These are phyloP conservation scores for Chaetomium globosum DNA, from an alignment of 2,329 filamentous ascomycete species.

Conservation along the genomic window DNA sequence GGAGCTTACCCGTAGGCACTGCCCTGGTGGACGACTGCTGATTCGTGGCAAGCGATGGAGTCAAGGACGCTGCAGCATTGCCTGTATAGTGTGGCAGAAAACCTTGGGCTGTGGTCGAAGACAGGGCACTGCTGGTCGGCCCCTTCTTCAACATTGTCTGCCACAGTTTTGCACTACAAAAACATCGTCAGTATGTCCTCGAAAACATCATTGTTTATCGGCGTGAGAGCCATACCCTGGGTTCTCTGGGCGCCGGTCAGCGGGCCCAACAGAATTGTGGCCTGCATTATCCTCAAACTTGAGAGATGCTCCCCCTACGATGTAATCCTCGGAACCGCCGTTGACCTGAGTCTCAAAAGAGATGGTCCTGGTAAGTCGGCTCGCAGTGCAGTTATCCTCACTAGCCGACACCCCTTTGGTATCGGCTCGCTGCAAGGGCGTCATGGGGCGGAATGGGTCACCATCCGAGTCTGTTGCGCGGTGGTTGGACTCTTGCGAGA, in stretches of 20 bases:
- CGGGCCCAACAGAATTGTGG: slow-evolving; percentile 25
- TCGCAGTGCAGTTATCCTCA: slow-evolving; percentile 30
- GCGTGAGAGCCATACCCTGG: slow-evolving; percentile 39
- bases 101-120: slow-evolving; percentile 58
- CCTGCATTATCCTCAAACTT: slow-evolving; percentile 31
- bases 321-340: slow-evolving; percentile 30
- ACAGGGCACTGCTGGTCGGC: slow-evolving; percentile 55
- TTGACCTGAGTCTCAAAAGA: slow-evolving; percentile 37
- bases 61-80: slow-evolving; percentile 51
- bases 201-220: background rate
- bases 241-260: slow-evolving; percentile 35
- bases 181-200: slow-evolving; percentile 23
- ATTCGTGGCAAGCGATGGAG: slow-evolving; percentile 36
- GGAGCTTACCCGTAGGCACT: slow-evolving; percentile 32
- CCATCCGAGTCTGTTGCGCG: slow-evolving; percentile 32
- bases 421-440: slow-evolving; percentile 27
- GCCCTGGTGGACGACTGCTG: slow-evolving; percentile 29
- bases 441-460: slow-evolving; percentile 36
- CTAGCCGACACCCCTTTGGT: slow-evolving; percentile 25
- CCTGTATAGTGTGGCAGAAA: slow-evolving; percentile 57
- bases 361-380: slow-evolving; percentile 26
- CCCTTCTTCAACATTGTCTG: slow-evolving; percentile 56
- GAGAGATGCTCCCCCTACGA: slow-evolving; percentile 13
- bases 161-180: slow-evolving; percentile 49
- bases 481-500: slow-evolving; percentile 11